Conservation (phyloP, 768 basidiomycete genomes). For the Mycena metata region DNA sequence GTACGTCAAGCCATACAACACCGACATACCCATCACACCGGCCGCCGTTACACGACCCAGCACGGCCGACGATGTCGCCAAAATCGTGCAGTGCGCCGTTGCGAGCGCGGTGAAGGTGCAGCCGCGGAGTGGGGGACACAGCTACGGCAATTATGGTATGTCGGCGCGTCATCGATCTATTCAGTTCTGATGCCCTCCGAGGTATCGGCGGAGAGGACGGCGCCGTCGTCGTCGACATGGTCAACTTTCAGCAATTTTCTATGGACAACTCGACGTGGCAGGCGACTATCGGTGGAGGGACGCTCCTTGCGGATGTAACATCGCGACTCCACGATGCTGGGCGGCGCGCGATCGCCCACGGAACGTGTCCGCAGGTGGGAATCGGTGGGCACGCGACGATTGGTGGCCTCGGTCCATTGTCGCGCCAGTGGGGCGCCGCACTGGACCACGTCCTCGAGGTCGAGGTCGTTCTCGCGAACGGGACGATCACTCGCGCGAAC, state of each 20-base stretch:
- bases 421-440: constrained; percentile 43
- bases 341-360: constrained; percentile 46
- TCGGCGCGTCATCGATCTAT: not conserved
- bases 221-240: constrained; percentile 48
- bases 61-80: constrained; percentile 32
- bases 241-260: constrained; percentile 40
- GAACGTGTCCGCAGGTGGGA: constrained; percentile 48
- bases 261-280: constrained; percentile 45
- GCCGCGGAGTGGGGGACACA: constrained; percentile 36
- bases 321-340: constrained; percentile 34
- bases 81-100: constrained; percentile 40
- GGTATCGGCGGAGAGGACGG: constrained; percentile 46
- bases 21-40: constrained; percentile 36
- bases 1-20: constrained; percentile 37
- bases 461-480: constrained; percentile 44
- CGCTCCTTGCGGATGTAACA: constrained; percentile 43
- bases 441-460: constrained; percentile 45
- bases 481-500: constrained; percentile 39
- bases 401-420: constrained; percentile 40
- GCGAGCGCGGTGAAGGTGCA: constrained; percentile 39
- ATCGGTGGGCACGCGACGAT: constrained; percentile 44
- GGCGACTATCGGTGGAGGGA: constrained; percentile 43
- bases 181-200: constrained; percentile 4
- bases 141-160: constrained; percentile 34
- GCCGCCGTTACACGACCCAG: constrained; percentile 42